Base-by-base conservation (phyloP, 2,329 filamentous ascomycete genomes). In the Penicillium sp. region DNA sequence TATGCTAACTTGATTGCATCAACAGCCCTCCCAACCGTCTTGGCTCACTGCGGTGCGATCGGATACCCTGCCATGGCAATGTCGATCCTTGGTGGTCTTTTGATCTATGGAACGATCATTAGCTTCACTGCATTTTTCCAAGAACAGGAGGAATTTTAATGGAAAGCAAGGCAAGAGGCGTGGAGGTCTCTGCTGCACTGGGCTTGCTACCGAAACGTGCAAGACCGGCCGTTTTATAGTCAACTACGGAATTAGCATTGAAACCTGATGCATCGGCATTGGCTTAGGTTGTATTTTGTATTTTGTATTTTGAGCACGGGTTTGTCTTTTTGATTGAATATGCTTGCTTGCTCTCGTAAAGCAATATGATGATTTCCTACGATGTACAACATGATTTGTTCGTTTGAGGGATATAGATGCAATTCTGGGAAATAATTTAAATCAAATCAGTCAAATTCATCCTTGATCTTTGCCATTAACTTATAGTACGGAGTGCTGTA, bases 111-210 rank as follows among this genome's bases (percentile, higher is more conserved):
- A 57, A 99, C 94, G 49, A 97, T 99, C 71, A 95, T 99, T 76
- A 94, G 89, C 77, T 99, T 99, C 75, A 88, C 89, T 63, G 89
- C 97, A 86, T 99, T 97, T 79, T 99, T 99, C 81, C 89, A 93
- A 72, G 92, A 97, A 75, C 91, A 97, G 72, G 89, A 96, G 70
- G 94, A 97, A 66, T 99, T 97, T 74, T 97, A 61, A 69, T 60
- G 21, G 20, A n/a, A 16, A 21, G 20, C n/a, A 38, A 24, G 16
- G 11, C 16, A 40, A 16, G 12, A 6, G 3, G n/a, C 8, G 40
- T 12, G 11, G 11, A 12, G 18, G 11, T 16, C 14, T 35, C 30
- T 12, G 7, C 40, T 12, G 20, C 40, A 12, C 20, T 21, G 18
- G 20, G 4, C 8, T 23, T 43, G 40, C 40, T 43, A 12, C 40